These are phyloP conservation scores for Cadophora sp. DNA, from an alignment of 2,329 filamentous ascomycete genomes.

Conservation along the genomic window DNA sequence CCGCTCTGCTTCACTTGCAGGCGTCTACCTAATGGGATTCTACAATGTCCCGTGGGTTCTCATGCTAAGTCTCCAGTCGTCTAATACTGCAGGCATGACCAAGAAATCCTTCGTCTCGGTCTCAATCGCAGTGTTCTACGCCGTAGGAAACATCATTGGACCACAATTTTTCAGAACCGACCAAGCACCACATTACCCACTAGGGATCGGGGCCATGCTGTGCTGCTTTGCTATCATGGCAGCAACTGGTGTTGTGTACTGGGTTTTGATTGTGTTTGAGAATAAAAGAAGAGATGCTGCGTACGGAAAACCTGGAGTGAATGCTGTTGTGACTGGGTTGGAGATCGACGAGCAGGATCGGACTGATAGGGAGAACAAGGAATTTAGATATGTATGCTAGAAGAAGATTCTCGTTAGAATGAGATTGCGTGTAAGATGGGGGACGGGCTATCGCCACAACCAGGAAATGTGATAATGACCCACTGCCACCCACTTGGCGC, in stretches of 20 bases:
- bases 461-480: conserved; percentile 3
- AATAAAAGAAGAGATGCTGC: conserved; percentile 6
- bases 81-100: conserved; percentile 8
- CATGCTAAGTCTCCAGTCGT: conserved; percentile 5
- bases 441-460: conserved; percentile 6
- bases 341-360: conserved; percentile 3
- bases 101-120: conserved; percentile 12
- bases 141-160: conserved; percentile 10
- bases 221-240: conserved; percentile 8
- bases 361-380: not conserved
- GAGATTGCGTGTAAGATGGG: not conserved
- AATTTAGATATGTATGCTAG: conserved; percentile 11
- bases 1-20: not conserved
- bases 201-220: conserved; percentile 10
- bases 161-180: conserved; percentile 6
- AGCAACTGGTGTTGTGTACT: conserved; percentile 6
- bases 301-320: not conserved
- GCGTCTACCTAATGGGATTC: conserved; percentile 6
- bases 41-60: conserved; percentile 14
- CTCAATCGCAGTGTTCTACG: conserved; percentile 8
- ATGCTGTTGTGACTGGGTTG: conserved; percentile 8
- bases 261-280: not conserved
- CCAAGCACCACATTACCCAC: conserved; percentile 2
- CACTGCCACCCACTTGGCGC: not conserved
- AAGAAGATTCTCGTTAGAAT: not conserved